phyloP scores from a whole-genome alignment of 345 rosid genomes.

The Eutrema japonicum region DNA sequence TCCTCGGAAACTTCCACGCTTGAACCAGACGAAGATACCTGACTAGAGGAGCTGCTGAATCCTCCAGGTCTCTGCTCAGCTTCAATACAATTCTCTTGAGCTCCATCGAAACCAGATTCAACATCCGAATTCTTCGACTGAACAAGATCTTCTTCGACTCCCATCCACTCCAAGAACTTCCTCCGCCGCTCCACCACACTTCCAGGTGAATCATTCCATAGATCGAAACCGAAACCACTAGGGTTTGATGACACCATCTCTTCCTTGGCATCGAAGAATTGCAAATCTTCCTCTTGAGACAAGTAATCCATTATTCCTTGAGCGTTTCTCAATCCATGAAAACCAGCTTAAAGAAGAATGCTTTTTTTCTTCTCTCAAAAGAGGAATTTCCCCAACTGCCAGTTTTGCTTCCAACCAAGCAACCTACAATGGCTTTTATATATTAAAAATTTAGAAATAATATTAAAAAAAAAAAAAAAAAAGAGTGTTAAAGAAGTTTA shows the following conservation, averaged over 20 bases:
- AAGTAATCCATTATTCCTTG: conserved; percentile 66
- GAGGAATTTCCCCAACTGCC: conserved; percentile 41
- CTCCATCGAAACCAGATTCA: conserved; percentile 47
- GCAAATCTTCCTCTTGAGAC: conserved; percentile 62
- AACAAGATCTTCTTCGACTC: conserved; percentile 39
- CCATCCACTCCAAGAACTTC: conserved; percentile 61
- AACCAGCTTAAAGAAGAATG: conserved; percentile 50
- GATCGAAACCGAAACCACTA: conserved; percentile 42
- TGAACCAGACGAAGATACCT: conserved; percentile 47
- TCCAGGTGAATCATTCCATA: conserved; percentile 52
- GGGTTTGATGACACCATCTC: conserved; percentile 54
- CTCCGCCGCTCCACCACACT: conserved; percentile 54
- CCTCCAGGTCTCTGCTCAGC: conserved; percentile 56
- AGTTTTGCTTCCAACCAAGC: conserved; percentile 63
- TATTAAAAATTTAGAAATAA: conserved; percentile 26
- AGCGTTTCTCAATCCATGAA: conserved; percentile 71
- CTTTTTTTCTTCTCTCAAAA: conserved; percentile 46
- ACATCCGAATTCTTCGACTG: conserved; percentile 16
- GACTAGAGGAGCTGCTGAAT: conserved; percentile 47
- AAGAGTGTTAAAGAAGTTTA: conserved; percentile 16
- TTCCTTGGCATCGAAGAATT: conserved; percentile 73
- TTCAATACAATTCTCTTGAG: conserved; percentile 47
- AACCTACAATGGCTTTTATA: conserved; percentile 49
- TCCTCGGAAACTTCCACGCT: conserved; percentile 49
- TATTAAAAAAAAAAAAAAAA: background rate